These are phyloP conservation scores for Echites panduratus DNA, from an alignment of 257 asterid genomes.

Conservation along the genomic window DNA sequence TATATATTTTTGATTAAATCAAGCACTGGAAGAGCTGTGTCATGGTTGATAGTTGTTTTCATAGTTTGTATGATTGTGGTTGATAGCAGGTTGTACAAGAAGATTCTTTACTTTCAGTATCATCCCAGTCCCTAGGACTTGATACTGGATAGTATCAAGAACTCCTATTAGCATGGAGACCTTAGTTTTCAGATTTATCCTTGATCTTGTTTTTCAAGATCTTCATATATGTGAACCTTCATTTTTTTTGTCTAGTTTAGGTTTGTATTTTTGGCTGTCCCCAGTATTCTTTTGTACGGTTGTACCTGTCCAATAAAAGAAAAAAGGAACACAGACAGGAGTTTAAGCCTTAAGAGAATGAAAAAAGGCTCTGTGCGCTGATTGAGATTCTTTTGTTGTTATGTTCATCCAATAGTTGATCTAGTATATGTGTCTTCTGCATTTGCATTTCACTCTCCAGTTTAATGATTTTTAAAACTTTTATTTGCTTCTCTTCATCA, in stretches of 20 bases:
- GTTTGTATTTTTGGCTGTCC: neutral
- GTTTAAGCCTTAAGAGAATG: neutral
- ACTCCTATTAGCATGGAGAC: neutral
- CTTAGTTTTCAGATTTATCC: neutral
- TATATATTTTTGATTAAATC: neutral
- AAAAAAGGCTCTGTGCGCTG: neutral
- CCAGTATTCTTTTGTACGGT: neutral
- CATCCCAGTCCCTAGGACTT: neutral
- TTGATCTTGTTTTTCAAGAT: neutral
- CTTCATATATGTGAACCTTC: neutral
- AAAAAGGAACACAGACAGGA: neutral
- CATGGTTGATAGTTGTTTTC: neutral
- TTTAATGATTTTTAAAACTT: neutral
- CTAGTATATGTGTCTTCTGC: neutral
- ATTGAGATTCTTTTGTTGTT: neutral
- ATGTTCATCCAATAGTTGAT: neutral
- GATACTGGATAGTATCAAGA: neutral
- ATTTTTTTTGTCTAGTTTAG: neutral
- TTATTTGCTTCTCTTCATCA: conserved; percentile 23
- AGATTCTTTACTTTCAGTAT: neutral
- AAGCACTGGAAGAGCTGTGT: neutral
- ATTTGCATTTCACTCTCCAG: neutral
- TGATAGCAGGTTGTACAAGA: neutral
- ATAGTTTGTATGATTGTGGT: neutral
- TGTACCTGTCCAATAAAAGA: neutral